Evolutionary conservation across 805 yeast species (phyloP).

Genomic region (Komagataella mondaviorum): DNA sequence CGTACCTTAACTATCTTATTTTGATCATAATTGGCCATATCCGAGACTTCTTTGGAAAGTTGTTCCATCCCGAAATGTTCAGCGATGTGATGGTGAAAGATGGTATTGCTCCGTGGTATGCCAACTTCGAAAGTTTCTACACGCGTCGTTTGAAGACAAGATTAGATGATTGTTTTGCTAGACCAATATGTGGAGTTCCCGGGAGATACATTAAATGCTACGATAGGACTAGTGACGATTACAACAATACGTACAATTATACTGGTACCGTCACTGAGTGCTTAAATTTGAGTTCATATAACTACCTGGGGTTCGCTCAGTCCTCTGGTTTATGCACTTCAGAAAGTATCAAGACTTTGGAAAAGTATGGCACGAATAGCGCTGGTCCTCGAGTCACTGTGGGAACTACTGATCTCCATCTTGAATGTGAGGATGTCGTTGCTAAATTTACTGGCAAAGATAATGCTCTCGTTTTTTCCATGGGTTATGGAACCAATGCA

Average conservation of each 20-base stretch:
- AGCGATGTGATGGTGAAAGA: slow-evolving; percentile 58
- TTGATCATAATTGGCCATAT: slow-evolving; percentile 83
- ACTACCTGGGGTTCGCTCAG: slow-evolving; percentile 95
- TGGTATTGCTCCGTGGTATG: slow-evolving; percentile 94
- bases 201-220: slow-evolving; percentile 81
- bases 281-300: slow-evolving; percentile 79
- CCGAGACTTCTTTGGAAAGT: slow-evolving; percentile 76
- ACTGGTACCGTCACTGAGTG: slow-evolving; percentile 70
- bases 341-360: slow-evolving; percentile 46
- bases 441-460: slow-evolving; percentile 89
- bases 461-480: slow-evolving; percentile 72
- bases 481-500: slow-evolving; percentile 96
- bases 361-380: slow-evolving; percentile 62
- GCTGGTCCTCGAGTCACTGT: slow-evolving; percentile 64
- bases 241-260: slow-evolving; percentile 51
- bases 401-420: slow-evolving; percentile 70
- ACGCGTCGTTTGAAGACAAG: slow-evolving; percentile 84
- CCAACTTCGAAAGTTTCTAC: slow-evolving; percentile 88
- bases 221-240: slow-evolving; percentile 60
- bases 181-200: slow-evolving; percentile 96
- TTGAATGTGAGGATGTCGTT: slow-evolving; percentile 57
- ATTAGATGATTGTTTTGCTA: slow-evolving; percentile 87
- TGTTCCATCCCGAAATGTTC: slow-evolving; percentile 53
- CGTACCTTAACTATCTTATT: slow-evolving; percentile 76
- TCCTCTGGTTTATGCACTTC: slow-evolving; percentile 86